A percentile compares a stretch with the other conserved stretches of the same genome.
Evolutionary conservation across 352 stramenopile genomes (phyloP).

Genomic region (Pythium utonaiense): DNA sequence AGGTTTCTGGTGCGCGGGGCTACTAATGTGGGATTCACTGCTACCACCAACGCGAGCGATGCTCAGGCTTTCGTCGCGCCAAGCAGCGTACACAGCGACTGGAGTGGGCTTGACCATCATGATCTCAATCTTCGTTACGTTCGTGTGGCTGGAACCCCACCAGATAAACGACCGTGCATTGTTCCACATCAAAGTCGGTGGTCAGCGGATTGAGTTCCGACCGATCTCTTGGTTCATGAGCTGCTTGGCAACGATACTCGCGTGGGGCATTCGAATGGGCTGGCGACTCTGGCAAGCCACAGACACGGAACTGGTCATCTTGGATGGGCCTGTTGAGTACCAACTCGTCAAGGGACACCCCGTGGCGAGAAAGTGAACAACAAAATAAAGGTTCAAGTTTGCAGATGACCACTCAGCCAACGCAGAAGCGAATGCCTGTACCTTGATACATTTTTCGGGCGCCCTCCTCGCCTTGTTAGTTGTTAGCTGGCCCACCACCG

Average conservation of each 20-base stretch:
- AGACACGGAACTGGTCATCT: neutral
- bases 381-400: too few species aligned
- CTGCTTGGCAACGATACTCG: neutral
- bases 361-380: too few species aligned
- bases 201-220: neutral
- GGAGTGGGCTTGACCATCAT: neutral
- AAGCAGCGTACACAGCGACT: neutral
- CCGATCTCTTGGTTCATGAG: neutral
- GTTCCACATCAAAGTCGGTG: neutral
- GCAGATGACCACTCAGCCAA: too few species aligned
- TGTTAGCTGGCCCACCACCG: too few species aligned
- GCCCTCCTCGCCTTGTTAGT: too few species aligned
- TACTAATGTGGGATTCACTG: conserved; percentile 4
- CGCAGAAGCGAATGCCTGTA: too few species aligned
- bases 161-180: neutral
- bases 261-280: neutral
- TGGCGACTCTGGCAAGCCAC: neutral
- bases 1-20: neutral
- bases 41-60: neutral
- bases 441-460: too few species aligned
- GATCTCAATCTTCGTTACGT: neutral
- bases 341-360: neutral
- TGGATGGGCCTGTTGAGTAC: neutral
- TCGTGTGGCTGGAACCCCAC: neutral
- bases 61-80: neutral